These are phyloP conservation scores for Crepidotus sp. DNA, from an alignment of 1,284 basidiomycete species.

Conservation along the genomic window DNA sequence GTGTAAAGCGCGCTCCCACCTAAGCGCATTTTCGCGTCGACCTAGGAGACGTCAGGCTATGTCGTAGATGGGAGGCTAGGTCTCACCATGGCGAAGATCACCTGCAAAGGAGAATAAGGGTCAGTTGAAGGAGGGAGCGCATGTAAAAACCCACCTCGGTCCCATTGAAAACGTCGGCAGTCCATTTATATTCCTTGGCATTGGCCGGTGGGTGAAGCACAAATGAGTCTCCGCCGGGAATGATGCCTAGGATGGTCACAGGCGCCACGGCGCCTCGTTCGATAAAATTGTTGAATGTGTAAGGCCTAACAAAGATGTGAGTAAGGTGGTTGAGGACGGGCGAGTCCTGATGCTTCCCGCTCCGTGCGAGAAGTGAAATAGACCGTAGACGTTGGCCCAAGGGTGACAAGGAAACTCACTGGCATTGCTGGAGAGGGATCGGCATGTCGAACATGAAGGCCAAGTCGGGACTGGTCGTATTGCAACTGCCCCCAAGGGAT, in stretches of 20 bases:
- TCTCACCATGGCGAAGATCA: conserved; percentile 48
- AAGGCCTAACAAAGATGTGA: conserved; percentile 34
- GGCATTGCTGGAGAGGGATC: conserved; percentile 8
- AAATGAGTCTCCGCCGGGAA: conserved; percentile 53
- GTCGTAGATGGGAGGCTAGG: too few relatives aligned
- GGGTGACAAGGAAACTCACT: too few relatives aligned
- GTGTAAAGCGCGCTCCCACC: conserved; percentile 10
- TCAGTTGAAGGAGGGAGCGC: too few relatives aligned
- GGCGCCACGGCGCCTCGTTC: conserved; percentile 42
- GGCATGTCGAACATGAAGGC: not conserved
- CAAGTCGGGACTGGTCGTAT: conserved; percentile 37
- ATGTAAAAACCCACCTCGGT: conserved; percentile 59
- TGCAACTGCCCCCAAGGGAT: conserved; percentile 43
- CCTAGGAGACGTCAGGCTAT: conserved; percentile 1
- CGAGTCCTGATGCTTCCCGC: not conserved
- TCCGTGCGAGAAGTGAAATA: too few relatives aligned
- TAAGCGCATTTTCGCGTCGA: conserved; percentile 27
- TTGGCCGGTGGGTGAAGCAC: conserved; percentile 38
- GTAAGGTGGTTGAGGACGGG: not conserved
- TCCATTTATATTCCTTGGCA: conserved; percentile 45
- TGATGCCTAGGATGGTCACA: conserved; percentile 49
- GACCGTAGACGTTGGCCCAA: too few relatives aligned
- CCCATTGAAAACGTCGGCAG: conserved; percentile 45
- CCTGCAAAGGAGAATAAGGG: too few relatives aligned
- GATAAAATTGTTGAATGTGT: conserved; percentile 39